phyloP scores from a whole-genome alignment of 345 rosid species.

The Rhizophora apiculata region DNA sequence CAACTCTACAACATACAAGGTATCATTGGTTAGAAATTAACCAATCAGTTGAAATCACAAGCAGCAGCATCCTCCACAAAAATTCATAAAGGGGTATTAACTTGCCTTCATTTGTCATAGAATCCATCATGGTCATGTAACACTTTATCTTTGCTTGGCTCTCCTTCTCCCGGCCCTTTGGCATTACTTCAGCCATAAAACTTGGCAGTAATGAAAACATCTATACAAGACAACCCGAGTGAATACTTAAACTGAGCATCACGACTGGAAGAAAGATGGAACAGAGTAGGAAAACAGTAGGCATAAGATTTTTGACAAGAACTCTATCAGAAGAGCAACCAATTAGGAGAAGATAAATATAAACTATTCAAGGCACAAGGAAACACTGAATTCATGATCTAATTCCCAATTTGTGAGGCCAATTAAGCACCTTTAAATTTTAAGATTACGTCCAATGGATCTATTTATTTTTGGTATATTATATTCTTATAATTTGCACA shows the following conservation, averaged over 20 bases:
- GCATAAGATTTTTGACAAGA: too few species aligned
- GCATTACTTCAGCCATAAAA: constrained; percentile 81
- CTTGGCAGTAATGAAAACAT: constrained; percentile 89
- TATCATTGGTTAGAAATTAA: background rate
- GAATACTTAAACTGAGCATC: background rate
- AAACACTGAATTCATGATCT: too few species aligned
- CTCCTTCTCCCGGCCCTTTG: constrained; percentile 89
- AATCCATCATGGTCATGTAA: constrained; percentile 96
- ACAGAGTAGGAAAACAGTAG: background rate
- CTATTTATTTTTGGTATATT: too few species aligned
- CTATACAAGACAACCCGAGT: constrained; percentile 31
- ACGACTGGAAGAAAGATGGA: background rate
- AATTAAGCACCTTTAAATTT: too few species aligned
- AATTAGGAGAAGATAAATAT: too few species aligned
- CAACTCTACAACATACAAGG: constrained; percentile 48
- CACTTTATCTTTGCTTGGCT: constrained; percentile 91
- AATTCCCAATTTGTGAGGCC: too few species aligned
- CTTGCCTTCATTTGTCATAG: constrained; percentile 86
- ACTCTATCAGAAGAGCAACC: too few species aligned
- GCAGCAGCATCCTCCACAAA: background rate
- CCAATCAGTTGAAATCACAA: background rate
- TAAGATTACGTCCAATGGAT: too few species aligned
- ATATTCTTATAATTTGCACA: too few species aligned
- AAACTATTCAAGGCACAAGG: too few species aligned
- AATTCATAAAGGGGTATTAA: background rate